Evolutionary conservation across 2,329 filamentous ascomycete genomes (phyloP).

Genomic region (Aspergillus cejpii): DNA sequence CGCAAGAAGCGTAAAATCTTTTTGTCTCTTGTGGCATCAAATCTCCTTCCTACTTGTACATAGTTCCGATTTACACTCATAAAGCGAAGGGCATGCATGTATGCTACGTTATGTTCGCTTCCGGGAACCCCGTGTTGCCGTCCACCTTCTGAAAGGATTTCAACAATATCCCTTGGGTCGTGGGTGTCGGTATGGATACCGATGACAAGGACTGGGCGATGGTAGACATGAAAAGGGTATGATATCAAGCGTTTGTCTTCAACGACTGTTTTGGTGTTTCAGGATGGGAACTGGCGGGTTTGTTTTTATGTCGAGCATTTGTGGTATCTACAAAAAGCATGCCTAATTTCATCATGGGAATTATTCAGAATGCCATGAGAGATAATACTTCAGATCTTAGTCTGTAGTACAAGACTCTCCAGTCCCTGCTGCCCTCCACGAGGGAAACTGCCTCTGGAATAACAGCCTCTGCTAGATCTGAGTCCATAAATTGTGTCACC

Average conservation of each 20-base stretch:
- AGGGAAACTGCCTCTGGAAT: no score
- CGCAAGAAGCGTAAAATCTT: conserved; percentile 48
- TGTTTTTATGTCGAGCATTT: neutral
- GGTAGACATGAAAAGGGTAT: neutral
- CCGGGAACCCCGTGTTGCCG: neutral
- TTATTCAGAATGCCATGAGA: no score
- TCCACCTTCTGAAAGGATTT: neutral
- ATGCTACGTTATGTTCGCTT: neutral
- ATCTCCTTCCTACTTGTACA: neutral
- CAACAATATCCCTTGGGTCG: conserved; percentile 1
- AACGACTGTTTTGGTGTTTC: conserved; percentile 11
- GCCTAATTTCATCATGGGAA: no score
- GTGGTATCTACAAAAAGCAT: neutral
- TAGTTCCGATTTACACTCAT: neutral
- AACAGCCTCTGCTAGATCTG: no score
- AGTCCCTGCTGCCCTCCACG: no score
- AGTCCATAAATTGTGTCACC: no score
- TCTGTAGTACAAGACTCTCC: no score
- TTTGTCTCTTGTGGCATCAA: neutral
- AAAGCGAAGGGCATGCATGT: neutral
- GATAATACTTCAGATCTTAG: no score
- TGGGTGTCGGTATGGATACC: neutral
- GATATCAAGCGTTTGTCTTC: conserved; percentile 16
- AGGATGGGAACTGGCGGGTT: neutral
- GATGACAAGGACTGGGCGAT: neutral